Base-by-base conservation (phyloP, 768 basidiomycete species). In the Ramaria rubella region DNA sequence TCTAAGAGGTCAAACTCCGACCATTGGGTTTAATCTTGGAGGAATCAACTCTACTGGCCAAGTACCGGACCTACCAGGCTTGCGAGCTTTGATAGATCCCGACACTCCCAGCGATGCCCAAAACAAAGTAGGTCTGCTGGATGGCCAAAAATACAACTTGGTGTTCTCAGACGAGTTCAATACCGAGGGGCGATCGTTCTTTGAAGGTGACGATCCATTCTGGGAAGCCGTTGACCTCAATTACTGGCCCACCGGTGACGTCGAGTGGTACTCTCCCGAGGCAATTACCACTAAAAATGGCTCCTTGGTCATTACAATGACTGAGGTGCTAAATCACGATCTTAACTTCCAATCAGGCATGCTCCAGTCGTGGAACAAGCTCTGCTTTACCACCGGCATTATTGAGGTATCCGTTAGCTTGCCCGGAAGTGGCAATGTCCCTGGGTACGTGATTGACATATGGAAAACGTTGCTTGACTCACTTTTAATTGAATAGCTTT, bases 311-410 rank as follows among this genome's bases (percentile, higher is more conserved):
- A 84, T 97, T 58, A 90, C 88, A 11, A 77, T 94, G 68, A 76
- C 78, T 11, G 82, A 92, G 71, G 72, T 77, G 60, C 73, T 70
- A 19, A 86, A 75, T 58, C 86, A 96, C 65, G 79, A 90, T 62
- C 76, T 98, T 58, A 89, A 94, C 68, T 98, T 90, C 69, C 67
- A 70, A 72, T 34, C 57, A 81, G 83, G 81, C 33, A 86, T 86
- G 85, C 52, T 94, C 12, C 83, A 87, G 62, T 80, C 84, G 8
- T 96, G 94, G 94, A 95, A 96, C 71, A 91, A 96, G 71, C 70
- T 96, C 53, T 98, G 94, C 72, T 96, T 94, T 71, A 94, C 85
- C 17, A 92, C 91, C 0, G 93, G 91, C 2, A 93, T 94, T 66
- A 74, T 97, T 55, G 96, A 96, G 71, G 81, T 87, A 2, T 79